Base-by-base conservation (phyloP, 192 early-diverging fungal genomes). In the Mortierella antarctica region DNA sequence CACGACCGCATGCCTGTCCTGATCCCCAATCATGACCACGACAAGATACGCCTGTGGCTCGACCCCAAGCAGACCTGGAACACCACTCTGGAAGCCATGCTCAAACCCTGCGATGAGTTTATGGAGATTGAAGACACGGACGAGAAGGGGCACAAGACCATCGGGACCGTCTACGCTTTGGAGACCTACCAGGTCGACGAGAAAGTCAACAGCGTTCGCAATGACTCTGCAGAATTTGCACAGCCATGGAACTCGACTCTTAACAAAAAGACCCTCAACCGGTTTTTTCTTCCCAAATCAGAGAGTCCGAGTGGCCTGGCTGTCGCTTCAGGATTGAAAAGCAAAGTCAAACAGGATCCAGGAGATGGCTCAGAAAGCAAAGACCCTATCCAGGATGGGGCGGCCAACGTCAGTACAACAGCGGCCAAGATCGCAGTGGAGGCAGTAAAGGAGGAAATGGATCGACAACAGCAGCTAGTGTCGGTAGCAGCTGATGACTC, bases 1-100 rank as follows among this genome's bases (percentile, higher is more conserved):
- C 89, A 90, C 56, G 81, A 86, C 45, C 85, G 89, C 4, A 90
- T 90, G 89, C 89, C 89, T 15, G 87, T 88, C 60, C 59, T 80
- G 18, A 86, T 90, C 59, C 66, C 88, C 5, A 85, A 90, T 21
- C 45, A 74, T 23, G 73, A 64, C 12, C 71, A 56, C 11, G 65
- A 83, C 49, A 85, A 83, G 54, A 65, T 87, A 14, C 47, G 72
- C 13, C 46, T 61, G 14, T 90, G 89, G 89, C 67, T 90, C n/a
- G 85, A 88, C 57, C 78, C 70, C 41, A 54, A 66, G 5, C 48
- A 72, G 7, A 31, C 53, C 0, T 87, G 88, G 88, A 65, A 65
- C 39, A 20, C 67, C 1, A 57, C 78, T 21, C 54, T 88, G 18
- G 73, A 69, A 7, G 50, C 65, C 4, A 67, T 89, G 50, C 60